These are phyloP conservation scores for Polygonum maritimum DNA, from an alignment of 148 eudicot species.

Conservation along the genomic window DNA sequence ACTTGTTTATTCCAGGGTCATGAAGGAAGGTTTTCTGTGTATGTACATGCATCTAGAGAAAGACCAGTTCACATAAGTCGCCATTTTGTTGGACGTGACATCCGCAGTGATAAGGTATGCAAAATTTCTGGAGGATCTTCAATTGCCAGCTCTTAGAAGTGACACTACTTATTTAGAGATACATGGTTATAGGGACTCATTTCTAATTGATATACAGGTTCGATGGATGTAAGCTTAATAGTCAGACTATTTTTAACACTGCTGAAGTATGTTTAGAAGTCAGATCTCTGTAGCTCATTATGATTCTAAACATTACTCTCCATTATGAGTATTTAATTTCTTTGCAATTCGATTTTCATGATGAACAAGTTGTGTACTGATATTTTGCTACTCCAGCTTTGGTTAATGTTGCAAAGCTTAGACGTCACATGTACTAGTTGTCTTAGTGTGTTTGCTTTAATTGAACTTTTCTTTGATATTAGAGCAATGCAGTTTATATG, in stretches of 20 bases:
- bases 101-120: slow-evolving; percentile 45
- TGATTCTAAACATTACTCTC: not conserved
- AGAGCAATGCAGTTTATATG: not conserved
- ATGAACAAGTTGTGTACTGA: not conserved
- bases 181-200: not conserved
- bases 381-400: not conserved
- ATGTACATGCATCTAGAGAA: slow-evolving; percentile 51
- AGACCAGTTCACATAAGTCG: slow-evolving; percentile 37
- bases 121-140: not conserved
- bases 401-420: not conserved
- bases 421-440: not conserved
- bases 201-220: not conserved
- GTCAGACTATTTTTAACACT: not conserved
- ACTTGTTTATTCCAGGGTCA: slow-evolving; percentile 33
- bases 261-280: not conserved
- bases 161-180: not conserved
- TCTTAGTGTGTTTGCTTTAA: not conserved
- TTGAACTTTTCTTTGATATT: not conserved
- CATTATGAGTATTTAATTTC: not conserved
- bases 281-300: not conserved
- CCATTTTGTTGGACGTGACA: slow-evolving; percentile 40
- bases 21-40: slow-evolving; percentile 51
- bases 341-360: not conserved
- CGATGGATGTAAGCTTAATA: not conserved
- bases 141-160: not conserved